Conservation (phyloP, 208 protist genomes). For the Crithidia acanthocephali region DNA sequence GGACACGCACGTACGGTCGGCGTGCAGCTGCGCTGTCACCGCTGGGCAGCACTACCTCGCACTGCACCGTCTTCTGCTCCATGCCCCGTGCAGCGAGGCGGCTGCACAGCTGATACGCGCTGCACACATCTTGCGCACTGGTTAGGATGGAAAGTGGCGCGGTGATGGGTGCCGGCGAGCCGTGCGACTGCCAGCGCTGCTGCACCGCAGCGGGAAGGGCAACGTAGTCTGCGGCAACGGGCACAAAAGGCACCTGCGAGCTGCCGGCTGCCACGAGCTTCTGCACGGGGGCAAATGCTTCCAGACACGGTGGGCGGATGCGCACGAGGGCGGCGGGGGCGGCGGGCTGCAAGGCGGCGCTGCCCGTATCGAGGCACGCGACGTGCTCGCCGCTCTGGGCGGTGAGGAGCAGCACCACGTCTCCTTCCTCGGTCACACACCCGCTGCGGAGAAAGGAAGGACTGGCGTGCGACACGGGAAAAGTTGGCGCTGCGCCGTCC, state of each 20-base stretch:
- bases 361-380: neutral
- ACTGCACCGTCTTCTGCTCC: conserved; percentile 14
- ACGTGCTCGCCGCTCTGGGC: neutral
- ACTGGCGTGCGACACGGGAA: neutral
- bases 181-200: conserved; percentile 14
- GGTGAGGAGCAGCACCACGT: conserved; percentile 39
- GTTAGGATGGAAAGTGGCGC: neutral
- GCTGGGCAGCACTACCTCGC: conserved; percentile 12
- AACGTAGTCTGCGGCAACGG: conserved; percentile 30
- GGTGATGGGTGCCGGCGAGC: neutral
- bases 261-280: conserved; percentile 33
- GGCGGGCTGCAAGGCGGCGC: neutral
- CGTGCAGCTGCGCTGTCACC: neutral
- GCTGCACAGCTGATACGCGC: conserved; percentile 17
- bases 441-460: conserved; percentile 19
- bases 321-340: conserved; percentile 23
- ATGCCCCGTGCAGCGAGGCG: neutral
- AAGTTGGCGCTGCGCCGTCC: neutral
- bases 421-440: conserved; percentile 33
- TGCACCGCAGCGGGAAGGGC: conserved; percentile 16
- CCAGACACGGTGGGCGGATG: conserved; percentile 36
- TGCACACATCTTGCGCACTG: neutral
- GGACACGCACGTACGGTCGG: conserved; percentile 16
- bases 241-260: conserved; percentile 40
- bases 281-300: conserved; percentile 47